Percentiles rank a stretch among this genome's conserved stretches.
Evolutionary conservation across 257 asterid genomes (phyloP).

Genomic region (Verbena officinalis): DNA sequence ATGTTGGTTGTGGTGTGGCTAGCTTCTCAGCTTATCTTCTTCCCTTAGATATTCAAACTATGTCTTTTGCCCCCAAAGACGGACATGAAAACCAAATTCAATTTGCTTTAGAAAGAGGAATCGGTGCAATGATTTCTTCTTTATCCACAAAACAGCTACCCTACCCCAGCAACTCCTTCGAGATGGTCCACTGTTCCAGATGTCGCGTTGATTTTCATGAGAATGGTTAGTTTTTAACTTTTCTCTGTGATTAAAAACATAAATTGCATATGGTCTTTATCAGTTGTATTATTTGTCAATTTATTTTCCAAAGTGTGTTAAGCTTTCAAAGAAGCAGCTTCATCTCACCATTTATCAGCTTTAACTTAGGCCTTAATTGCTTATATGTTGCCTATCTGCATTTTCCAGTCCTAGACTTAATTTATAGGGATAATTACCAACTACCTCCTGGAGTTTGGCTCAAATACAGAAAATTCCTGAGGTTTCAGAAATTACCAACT

Average conservation of each 20-base stretch:
- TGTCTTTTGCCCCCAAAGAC: conserved; percentile 96
- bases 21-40: conserved; percentile 97
- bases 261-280: not conserved
- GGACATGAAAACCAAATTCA: conserved; percentile 96
- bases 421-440: too few relatives aligned
- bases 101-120: conserved; percentile 91
- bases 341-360: not conserved
- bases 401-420: too few relatives aligned
- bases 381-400: not conserved
- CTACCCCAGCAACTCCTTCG: conserved; percentile 82
- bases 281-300: not conserved
- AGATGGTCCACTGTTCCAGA: conserved; percentile 78
- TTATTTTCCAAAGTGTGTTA: not conserved
- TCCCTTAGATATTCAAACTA: conserved; percentile 71
- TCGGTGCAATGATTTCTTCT: conserved; percentile 85
- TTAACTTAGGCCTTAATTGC: not conserved
- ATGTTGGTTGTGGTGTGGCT: conserved; percentile 96
- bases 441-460: too few relatives aligned
- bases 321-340: not conserved
- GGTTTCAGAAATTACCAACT: too few relatives aligned
- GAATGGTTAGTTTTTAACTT: not conserved
- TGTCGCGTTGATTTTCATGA: conserved; percentile 1
- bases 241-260: not conserved
- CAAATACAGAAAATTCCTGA: too few relatives aligned
- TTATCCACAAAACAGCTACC: conserved; percentile 84